Conservation (phyloP, 192 early-diverging fungal species). For the Geranomyces michiganensis region DNA sequence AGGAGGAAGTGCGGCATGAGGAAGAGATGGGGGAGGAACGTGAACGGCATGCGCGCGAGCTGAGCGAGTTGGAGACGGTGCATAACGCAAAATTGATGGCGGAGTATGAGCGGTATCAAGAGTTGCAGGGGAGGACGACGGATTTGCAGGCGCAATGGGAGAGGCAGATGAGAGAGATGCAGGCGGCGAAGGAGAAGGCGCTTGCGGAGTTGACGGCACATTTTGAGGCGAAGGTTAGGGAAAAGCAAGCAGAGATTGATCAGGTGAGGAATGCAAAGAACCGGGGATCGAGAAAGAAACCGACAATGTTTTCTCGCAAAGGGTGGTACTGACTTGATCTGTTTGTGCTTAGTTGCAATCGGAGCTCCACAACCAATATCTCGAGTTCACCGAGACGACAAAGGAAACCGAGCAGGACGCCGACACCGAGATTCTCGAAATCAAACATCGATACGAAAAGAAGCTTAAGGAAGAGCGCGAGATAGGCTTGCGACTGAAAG, state of each 20-base stretch:
- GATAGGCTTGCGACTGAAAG: conserved; percentile 61
- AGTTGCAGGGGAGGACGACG: conserved; percentile 51
- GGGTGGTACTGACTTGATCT: no score
- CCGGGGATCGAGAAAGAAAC: background rate
- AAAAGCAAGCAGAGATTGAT: conserved; percentile 63
- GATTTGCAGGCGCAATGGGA: conserved; percentile 62
- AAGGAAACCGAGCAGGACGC: conserved; percentile 65
- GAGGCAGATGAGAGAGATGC: conserved; percentile 58
- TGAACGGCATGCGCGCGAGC: conserved; percentile 55
- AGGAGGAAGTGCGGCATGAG: conserved; percentile 62
- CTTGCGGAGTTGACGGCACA: conserved; percentile 55
- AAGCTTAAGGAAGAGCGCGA: conserved; percentile 64
- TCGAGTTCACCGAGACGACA: conserved; percentile 60
- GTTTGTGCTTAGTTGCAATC: conserved; percentile 51
- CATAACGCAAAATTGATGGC: conserved; percentile 63
- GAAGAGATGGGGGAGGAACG: conserved; percentile 64
- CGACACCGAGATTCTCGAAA: conserved; percentile 58
- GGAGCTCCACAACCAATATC: conserved; percentile 53
- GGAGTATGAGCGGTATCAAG: conserved; percentile 67
- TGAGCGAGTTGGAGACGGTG: conserved; percentile 55
- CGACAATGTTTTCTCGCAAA: no score
- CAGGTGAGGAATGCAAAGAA: conserved; percentile 40
- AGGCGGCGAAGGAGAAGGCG: conserved; percentile 50
- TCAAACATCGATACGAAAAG: conserved; percentile 60
- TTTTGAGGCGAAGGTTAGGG: conserved; percentile 56